A percentile compares a stretch with the other conserved stretches of the same genome.
These are phyloP conservation scores for Dovyalis caffra DNA, from an alignment of 345 rosid genomes.

Conservation along the genomic window DNA sequence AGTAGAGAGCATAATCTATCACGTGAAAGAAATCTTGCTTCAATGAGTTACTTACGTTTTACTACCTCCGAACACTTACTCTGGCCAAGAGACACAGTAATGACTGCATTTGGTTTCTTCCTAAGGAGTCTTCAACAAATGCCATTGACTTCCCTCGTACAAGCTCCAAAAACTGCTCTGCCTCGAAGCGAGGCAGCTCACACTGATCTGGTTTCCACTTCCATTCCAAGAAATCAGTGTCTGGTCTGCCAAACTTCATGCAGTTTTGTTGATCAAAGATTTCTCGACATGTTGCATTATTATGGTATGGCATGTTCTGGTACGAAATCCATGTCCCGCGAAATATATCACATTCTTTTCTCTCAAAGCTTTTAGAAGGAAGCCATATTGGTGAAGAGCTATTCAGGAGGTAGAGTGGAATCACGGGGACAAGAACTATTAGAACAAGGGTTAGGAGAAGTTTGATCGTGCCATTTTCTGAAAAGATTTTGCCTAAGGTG, in stretches of 20 bases:
- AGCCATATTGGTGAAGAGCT: not conserved
- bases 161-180: conserved; percentile 36
- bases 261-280: conserved; percentile 47
- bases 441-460: conserved; percentile 2
- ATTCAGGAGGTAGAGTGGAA: conserved; percentile 24
- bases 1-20: not conserved
- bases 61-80: conserved; percentile 18
- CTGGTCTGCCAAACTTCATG: conserved; percentile 48
- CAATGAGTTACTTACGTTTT: too few species aligned
- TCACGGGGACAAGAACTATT: conserved; percentile 12
- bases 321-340: conserved; percentile 38
- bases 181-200: conserved; percentile 38
- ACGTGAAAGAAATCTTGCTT: too few species aligned
- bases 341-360: conserved; percentile 36
- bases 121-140: conserved; percentile 44
- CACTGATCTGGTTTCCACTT: conserved; percentile 44
- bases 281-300: conserved; percentile 32
- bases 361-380: not conserved
- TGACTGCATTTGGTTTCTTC: conserved; percentile 49
- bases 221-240: conserved; percentile 47
- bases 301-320: conserved; percentile 31
- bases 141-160: conserved; percentile 45
- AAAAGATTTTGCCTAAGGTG: conserved; percentile 1
- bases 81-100: conserved; percentile 37
- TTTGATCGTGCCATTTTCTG: conserved; percentile 1